Conservation (phyloP, 352 stramenopile genomes). For the Pythium rishiriense region DNA sequence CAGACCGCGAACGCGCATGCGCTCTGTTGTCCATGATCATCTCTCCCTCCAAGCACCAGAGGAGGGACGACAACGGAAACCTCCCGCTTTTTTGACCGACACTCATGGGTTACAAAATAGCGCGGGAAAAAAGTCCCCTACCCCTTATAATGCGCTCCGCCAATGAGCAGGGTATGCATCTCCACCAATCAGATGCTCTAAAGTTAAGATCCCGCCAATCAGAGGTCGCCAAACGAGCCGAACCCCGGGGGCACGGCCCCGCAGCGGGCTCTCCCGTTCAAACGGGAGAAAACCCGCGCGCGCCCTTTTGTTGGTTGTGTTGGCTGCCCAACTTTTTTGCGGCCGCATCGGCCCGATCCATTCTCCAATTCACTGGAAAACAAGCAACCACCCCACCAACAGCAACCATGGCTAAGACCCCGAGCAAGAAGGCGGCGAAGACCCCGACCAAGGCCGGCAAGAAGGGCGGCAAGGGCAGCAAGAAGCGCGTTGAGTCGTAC, state of each 20-base stretch:
- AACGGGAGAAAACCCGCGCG: conserved; percentile 7
- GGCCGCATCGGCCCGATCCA: not conserved
- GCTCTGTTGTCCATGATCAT: not conserved
- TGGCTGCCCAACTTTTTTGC: not conserved
- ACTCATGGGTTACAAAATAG: conserved; percentile 13
- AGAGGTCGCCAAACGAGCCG: conserved; percentile 15
- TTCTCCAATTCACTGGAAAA: conserved; percentile 35
- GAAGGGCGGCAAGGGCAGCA: conserved; percentile 73
- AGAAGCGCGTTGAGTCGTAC: conserved; percentile 90
- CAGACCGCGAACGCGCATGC: not conserved
- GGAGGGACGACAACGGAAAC: no score
- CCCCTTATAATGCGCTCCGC: conserved; percentile 16
- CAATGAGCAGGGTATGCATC: conserved; percentile 14
- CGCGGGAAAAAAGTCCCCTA: conserved; percentile 21
- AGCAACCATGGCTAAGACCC: conserved; percentile 93
- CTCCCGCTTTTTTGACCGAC: not conserved
- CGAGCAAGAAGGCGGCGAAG: conserved; percentile 93
- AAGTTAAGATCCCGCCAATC: conserved; percentile 31
- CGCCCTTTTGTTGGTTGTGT: conserved; percentile 5
- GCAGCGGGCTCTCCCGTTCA: conserved; percentile 2
- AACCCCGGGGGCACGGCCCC: not conserved
- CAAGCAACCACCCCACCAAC: conserved; percentile 17
- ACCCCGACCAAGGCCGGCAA: conserved; percentile 73
- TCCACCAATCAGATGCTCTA: conserved; percentile 27
- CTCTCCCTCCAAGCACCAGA: not conserved